A percentile compares a stretch with the other conserved stretches of the same genome.
These are phyloP conservation scores for Malania oleifera DNA, from an alignment of 164 flowering plant genomes.

Conservation along the genomic window DNA sequence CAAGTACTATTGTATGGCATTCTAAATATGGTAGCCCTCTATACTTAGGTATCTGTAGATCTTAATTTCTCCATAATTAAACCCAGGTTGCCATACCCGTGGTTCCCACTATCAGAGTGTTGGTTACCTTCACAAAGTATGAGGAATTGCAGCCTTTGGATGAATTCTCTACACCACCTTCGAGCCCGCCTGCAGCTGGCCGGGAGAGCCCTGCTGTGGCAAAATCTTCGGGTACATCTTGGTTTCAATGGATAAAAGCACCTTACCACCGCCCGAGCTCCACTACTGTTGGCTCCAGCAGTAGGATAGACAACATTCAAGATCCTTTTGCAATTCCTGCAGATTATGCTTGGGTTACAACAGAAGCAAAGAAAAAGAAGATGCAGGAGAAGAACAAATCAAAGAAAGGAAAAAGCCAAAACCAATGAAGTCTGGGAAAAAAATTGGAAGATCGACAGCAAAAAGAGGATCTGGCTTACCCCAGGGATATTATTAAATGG, in stretches of 20 bases:
- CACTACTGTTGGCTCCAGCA: conserved; percentile 38
- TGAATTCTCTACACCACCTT: conserved; percentile 89
- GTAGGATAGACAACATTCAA: conserved; percentile 59
- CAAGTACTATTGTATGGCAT: too few species aligned
- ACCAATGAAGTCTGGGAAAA: conserved; percentile 14
- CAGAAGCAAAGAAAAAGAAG: conserved; percentile 83
- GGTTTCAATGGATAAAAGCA: conserved; percentile 90
- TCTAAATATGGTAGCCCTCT: too few species aligned
- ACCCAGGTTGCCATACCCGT: conserved; percentile 93
- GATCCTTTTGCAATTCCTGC: conserved; percentile 81
- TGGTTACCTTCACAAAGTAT: conserved; percentile 89
- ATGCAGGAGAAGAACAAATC: conserved; percentile 76
- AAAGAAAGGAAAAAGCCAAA: conserved; percentile 50
- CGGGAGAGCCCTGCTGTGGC: conserved; percentile 43
- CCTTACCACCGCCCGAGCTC: conserved; percentile 56
- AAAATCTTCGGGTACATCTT: conserved; percentile 54
- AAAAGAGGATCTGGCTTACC: conserved; percentile 6
- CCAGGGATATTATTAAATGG: conserved; percentile 9
- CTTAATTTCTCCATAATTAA: too few species aligned
- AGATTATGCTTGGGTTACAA: conserved; percentile 75
- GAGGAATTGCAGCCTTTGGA: conserved; percentile 84
- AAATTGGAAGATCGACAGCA: conserved; percentile 2
- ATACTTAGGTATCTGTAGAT: too few species aligned
- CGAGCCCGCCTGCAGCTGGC: conserved; percentile 55
- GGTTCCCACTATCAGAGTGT: conserved; percentile 86